A percentile compares a stretch with the other conserved stretches of the same genome.
These are phyloP conservation scores for Amanita molliuscula DNA, from an alignment of 768 basidiomycete genomes.

Conservation along the genomic window DNA sequence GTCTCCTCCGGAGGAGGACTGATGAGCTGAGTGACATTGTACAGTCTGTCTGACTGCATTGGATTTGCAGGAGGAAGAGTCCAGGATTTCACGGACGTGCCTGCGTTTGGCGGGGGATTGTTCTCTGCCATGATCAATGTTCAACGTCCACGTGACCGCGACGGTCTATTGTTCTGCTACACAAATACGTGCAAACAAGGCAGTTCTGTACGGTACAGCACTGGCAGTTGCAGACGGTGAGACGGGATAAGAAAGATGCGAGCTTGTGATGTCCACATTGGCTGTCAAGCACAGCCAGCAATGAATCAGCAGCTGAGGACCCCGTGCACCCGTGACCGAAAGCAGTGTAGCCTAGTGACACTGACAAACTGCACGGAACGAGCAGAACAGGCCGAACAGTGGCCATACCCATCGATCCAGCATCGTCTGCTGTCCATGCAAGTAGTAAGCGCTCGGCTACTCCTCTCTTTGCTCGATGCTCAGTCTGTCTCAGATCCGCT, in stretches of 20 bases:
- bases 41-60: slow-evolving; percentile 13
- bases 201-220: background rate
- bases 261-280: background rate
- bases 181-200: background rate
- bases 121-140: slow-evolving; percentile 10
- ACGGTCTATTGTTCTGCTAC: background rate
- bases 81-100: background rate
- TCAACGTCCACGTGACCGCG: slow-evolving; percentile 12
- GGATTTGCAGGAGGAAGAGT: slow-evolving; percentile 3
- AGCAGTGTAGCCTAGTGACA: background rate
- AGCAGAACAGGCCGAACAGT: background rate
- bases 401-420: background rate
- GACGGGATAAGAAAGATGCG: background rate
- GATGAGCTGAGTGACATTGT: slow-evolving; percentile 26
- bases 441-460: background rate
- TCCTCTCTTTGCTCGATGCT: background rate
- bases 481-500: background rate
- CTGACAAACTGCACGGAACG: background rate
- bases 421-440: background rate
- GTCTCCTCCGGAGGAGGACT: slow-evolving; percentile 58
- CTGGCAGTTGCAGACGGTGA: background rate
- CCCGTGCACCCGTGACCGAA: background rate
- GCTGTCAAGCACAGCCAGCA: background rate
- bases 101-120: background rate
- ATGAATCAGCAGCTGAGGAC: background rate